These are phyloP conservation scores for Aureobasidium sp. DNA, from an alignment of 2,329 filamentous ascomycete species.

Conservation along the genomic window DNA sequence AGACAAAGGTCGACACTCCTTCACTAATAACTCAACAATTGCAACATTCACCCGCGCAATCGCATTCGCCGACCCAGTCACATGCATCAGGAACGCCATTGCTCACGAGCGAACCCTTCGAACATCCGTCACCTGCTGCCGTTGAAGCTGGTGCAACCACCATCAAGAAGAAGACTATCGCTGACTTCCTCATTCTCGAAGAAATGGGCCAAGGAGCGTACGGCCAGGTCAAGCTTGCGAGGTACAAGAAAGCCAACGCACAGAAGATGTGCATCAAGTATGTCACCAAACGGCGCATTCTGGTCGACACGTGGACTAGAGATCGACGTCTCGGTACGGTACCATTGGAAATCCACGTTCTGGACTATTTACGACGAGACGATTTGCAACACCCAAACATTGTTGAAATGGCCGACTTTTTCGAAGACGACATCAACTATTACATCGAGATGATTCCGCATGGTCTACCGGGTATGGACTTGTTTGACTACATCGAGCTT, in stretches of 20 bases:
- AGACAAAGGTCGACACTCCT: not conserved
- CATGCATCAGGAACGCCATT: constrained; percentile 40
- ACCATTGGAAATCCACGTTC: constrained; percentile 89
- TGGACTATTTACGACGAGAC: constrained; percentile 80
- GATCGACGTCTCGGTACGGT: constrained; percentile 90
- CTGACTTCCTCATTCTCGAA: constrained; percentile 85
- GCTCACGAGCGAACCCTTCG: constrained; percentile 27
- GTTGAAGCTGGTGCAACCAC: constrained; percentile 23
- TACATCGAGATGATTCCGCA: constrained; percentile 98
- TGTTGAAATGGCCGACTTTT: constrained; percentile 61
- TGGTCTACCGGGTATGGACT: constrained; percentile 91
- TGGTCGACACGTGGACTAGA: constrained; percentile 96
- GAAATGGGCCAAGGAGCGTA: constrained; percentile 99
- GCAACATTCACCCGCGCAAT: constrained; percentile 25
- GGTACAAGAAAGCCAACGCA: constrained; percentile 62
- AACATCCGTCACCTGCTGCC: constrained; percentile 29
- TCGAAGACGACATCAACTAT: constrained; percentile 79
- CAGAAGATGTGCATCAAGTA: constrained; percentile 94
- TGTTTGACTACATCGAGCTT: constrained; percentile 98
- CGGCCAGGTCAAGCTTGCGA: constrained; percentile 89
- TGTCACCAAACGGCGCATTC: constrained; percentile 90
- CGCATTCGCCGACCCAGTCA: constrained; percentile 30
- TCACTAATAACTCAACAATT: not conserved
- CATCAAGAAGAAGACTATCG: constrained; percentile 66
- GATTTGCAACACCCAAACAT: constrained; percentile 56